Evolutionary conservation across 1,139 yeast species (phyloP).

Genomic region (Saccharomyces pastorianus): DNA sequence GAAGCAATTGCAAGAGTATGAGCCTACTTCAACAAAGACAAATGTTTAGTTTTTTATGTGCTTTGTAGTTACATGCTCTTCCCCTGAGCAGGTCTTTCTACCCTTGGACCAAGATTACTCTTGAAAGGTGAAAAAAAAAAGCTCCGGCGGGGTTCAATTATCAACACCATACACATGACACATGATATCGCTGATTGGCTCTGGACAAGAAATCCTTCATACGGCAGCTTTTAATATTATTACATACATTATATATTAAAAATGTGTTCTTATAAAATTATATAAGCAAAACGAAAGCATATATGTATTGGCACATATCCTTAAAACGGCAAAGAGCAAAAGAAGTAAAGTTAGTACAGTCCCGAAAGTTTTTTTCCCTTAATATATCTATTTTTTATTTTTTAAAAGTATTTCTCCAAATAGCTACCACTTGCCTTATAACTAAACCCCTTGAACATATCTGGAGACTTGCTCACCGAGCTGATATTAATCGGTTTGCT

Average conservation of each 20-base stretch:
- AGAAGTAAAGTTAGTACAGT: not conserved
- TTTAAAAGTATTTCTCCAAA: conserved; percentile 28
- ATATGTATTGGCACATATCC: not conserved
- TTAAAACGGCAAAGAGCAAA: not conserved
- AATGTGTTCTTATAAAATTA: not conserved
- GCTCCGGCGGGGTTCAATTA: not conserved
- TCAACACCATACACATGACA: not conserved
- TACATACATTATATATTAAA: not conserved
- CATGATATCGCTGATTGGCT: not conserved
- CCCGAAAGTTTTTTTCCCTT: not conserved
- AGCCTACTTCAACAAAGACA: not conserved
- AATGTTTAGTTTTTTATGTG: not conserved
- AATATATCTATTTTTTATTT: not conserved
- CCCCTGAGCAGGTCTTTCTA: not conserved
- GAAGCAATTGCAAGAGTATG: not conserved
- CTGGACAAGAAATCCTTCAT: not conserved
- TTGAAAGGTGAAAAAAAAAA: not conserved
- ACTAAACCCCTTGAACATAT: conserved; percentile 34
- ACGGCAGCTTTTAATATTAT: not conserved
- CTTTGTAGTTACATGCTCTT: not conserved
- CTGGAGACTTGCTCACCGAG: conserved; percentile 10
- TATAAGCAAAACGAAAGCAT: not conserved
- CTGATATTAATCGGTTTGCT: conserved; percentile 9
- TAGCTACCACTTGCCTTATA: conserved; percentile 32
- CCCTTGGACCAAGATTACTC: not conserved